Conservation (phyloP, 257 asterid species). For the Perilla frutescens region DNA sequence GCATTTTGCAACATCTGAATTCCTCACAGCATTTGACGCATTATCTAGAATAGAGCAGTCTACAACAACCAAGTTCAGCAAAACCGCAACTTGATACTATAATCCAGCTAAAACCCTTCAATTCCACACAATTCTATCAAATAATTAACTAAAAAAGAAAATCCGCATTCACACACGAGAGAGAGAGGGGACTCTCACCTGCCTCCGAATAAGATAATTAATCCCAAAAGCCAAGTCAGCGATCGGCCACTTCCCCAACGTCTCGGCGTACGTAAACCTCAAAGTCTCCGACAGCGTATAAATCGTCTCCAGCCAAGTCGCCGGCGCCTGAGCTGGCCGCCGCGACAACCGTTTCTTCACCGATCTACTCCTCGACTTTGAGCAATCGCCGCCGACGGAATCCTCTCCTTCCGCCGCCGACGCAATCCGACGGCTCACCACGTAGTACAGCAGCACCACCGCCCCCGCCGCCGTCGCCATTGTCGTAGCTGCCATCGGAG, state of each 20-base stretch:
- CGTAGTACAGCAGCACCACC: constrained; percentile 74
- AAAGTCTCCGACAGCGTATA: constrained; percentile 73
- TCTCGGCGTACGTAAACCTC: constrained; percentile 81
- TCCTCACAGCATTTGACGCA: constrained; percentile 13
- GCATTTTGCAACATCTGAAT: constrained; percentile 19
- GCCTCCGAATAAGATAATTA: constrained; percentile 75
- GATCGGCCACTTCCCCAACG: constrained; percentile 90
- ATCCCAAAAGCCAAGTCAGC: constrained; percentile 87
- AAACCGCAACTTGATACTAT: neutral
- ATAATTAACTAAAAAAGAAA: neutral
- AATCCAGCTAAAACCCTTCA: constrained; percentile 17
- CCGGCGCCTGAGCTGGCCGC: constrained; percentile 93
- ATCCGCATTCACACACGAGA: neutral
- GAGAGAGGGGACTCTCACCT: constrained; percentile 48
- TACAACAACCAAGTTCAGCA: constrained; percentile 14
- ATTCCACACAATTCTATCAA: neutral
- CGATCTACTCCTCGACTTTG: constrained; percentile 64
- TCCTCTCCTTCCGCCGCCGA: constrained; percentile 48
- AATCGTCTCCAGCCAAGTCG: constrained; percentile 82
- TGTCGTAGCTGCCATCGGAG: constrained; percentile 78
- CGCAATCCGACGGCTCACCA: constrained; percentile 61
- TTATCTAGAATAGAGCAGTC: constrained; percentile 6
- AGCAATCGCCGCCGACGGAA: constrained; percentile 50
- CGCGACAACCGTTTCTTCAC: constrained; percentile 63
- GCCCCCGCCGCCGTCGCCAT: constrained; percentile 91